Evolutionary conservation across 345 rosid species (phyloP).

Genomic region (Psidium guajava): DNA sequence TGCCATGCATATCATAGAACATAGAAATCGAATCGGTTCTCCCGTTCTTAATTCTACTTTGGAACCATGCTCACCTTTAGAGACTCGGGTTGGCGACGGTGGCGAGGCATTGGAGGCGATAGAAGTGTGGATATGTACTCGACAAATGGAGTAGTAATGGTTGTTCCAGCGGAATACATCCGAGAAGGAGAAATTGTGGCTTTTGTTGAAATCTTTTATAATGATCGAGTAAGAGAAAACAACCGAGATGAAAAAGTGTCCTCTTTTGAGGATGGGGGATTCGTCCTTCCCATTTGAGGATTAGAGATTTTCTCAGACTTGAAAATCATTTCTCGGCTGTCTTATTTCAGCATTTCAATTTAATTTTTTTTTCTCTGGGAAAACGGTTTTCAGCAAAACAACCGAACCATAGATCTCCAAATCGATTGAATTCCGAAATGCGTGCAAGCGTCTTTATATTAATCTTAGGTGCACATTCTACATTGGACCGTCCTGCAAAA

Average conservation of each 20-base stretch:
- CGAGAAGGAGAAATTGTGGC: background rate
- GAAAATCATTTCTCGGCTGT: background rate
- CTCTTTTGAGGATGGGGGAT: background rate
- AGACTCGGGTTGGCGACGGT: background rate
- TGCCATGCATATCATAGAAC: too few species aligned
- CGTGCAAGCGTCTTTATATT: background rate
- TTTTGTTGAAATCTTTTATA: background rate
- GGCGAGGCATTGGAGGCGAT: fast-evolving
- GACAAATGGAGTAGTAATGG: background rate
- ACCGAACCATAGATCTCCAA: background rate
- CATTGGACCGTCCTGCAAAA: background rate
- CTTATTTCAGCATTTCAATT: background rate
- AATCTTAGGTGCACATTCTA: background rate
- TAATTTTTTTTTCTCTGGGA: too few species aligned
- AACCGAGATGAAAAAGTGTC: background rate
- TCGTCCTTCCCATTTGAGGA: background rate
- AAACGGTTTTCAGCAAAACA: too few species aligned
- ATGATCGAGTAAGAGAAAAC: background rate
- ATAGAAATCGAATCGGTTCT: too few species aligned
- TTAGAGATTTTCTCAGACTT: background rate
- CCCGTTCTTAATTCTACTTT: too few species aligned
- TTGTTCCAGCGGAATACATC: fast-evolving
- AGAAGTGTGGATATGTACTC: background rate
- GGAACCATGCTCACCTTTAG: too few species aligned
- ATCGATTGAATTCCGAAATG: background rate